Base-by-base conservation (phyloP, 1,284 basidiomycete species). In the Ganoderma boninense region DNA sequence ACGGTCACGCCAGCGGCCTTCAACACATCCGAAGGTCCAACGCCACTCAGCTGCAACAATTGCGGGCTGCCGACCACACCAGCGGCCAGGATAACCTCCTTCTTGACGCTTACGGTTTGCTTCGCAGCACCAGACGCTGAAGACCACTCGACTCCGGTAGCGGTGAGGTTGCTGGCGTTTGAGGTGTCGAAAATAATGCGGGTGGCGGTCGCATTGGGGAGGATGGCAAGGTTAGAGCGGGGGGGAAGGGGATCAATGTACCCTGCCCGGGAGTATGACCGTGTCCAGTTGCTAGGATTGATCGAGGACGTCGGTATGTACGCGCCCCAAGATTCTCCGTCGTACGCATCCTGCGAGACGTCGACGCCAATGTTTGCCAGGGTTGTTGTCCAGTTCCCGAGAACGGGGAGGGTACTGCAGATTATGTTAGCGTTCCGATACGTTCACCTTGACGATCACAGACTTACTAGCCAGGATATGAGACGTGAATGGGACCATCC, bases 1-100 rank as follows among this genome's bases (percentile, higher is more conserved):
- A 86, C 79, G 14, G 74, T 65, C 23, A 95, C 87, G 61, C 87
- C 87, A 35, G 88, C 85, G 8, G 78, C 77, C 32, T 83, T 74
- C 56, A 95, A 80, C 2, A 90, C 85, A 63, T 87, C 86, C 65
- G 77, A 79, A 3, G 92, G 91, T 0, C 93, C 94, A 67, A 95
- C 86, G 71, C 94, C 94, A 69, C 90, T 92, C 11, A 89, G 82
- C 85, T 92, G 86, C 54, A 95, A 83, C 23, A 94, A 83, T 71
- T 92, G 88, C 59, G 92, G 86, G 63, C 87, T 90, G 38, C 91
- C 90, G 62, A 94, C 80, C 1, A 89, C 84, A 43, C 92, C 92
- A 40, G 87, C 89, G 20, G 85, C 82, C n/a, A 92, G 76, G 62
- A 92, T 85, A 44, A 91, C 89, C 75, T 92, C 90, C 72, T 84